Evolutionary conservation across 495 filamentous ascomycete genomes (phyloP), one percentile per base, ranked within the genome.

Genomic region (Xylaria longipes): DNA sequence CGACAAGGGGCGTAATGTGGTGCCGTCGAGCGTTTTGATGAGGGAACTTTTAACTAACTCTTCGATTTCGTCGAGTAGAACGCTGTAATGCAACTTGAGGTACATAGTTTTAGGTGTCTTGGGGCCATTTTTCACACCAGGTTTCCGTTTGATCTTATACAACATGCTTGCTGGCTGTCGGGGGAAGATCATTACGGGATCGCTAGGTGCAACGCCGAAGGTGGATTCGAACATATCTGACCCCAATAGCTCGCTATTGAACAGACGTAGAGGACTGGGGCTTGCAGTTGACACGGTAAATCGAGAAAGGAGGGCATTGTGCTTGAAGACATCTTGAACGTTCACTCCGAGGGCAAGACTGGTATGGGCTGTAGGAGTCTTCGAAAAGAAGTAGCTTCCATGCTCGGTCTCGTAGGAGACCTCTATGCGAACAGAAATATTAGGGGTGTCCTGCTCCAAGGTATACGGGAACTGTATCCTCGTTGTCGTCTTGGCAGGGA

Each of bases 261-360:
- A 83, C 31, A 99, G 82, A 43, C 93, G 87, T 11, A 98, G 80
- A 1, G 96, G 96, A 61, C 91, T 88, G 65, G 87, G 75, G 70
- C 82, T 91, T 4, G 94, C 90, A 5, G 95, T 92, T 37, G 91
- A 92, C 50, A 99, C 89, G 20, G 92, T 96, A 77, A 99, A 98
- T 62, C 90, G 90, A 0, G 95, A 97, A 74, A 95, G 96, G 0
- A 98, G 86, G 1, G 89, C 84, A 37, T 90, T 82, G 64, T 92
- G 87, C 78, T 97, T 97, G 86, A 99, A 99, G 46, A 94, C 89
- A 74, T 99, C 97, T 75, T 98, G 94, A 48, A 99, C 95, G 73
- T 98, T 98, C 71, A 99, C 95, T 22, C 94, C 94, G 48, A 99
- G 87, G 0, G 93, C 93, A 14, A 98, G 83, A 22, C 88, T 82